Evolutionary conservation across 176 grass and related monocot genomes (phyloP).

Genomic region (Melocanna baccifera): DNA sequence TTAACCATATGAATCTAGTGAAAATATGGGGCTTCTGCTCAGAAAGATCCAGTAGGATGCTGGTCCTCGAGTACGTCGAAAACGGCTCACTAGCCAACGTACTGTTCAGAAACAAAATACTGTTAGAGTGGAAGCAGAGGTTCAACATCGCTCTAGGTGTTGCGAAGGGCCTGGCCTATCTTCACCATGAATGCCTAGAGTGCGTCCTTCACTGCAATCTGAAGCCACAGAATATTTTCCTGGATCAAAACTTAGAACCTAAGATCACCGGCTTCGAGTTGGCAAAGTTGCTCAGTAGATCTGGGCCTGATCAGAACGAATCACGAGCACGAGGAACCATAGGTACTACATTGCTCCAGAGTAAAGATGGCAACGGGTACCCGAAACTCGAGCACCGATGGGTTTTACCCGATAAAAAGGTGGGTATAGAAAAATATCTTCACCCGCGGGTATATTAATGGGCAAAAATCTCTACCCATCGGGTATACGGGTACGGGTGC

Average conservation of each 20-base stretch:
- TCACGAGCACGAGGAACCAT: background rate
- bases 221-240: background rate
- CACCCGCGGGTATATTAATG: no score
- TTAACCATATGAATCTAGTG: constrained; percentile 55
- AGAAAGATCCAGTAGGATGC: constrained; percentile 31
- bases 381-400: no score
- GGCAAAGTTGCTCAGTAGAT: background rate
- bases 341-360: background rate
- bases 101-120: constrained; percentile 27
- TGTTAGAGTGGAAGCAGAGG: constrained; percentile 38
- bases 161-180: constrained; percentile 47
- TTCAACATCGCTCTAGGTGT: constrained; percentile 47
- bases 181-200: constrained; percentile 44
- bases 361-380: no score
- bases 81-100: constrained; percentile 36
- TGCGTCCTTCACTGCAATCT: background rate
- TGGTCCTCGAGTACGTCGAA: constrained; percentile 39
- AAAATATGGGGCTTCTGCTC: constrained; percentile 46
- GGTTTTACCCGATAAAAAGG: no score
- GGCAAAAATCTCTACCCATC: no score
- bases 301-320: background rate
- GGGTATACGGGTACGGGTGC: no score
- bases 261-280: background rate
- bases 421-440: no score
- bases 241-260: background rate